phyloP scores from a whole-genome alignment of 2,329 filamentous ascomycete species.

The Scedosporium boydii region DNA sequence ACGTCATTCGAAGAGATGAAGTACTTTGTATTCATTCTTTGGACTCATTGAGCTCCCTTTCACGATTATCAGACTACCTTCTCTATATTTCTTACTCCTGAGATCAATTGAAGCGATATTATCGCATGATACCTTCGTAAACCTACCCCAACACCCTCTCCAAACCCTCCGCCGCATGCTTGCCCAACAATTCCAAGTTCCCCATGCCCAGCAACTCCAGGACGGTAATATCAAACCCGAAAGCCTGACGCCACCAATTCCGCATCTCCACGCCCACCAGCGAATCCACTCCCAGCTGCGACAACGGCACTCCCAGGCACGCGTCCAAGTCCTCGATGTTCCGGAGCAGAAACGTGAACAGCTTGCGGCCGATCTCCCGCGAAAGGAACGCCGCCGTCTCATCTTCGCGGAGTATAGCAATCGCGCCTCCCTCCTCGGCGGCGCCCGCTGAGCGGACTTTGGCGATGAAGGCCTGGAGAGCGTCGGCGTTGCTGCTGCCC shows the following conservation, averaged over 20 bases:
- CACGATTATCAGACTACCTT: too few species aligned
- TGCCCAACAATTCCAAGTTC: too few species aligned
- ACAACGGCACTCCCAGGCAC: neutral
- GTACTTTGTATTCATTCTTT: too few species aligned
- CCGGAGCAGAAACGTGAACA: conserved; percentile 11
- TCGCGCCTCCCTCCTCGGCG: neutral
- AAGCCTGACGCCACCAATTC: conserved; percentile 12
- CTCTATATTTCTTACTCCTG: too few species aligned
- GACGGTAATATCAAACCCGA: conserved; percentile 14
- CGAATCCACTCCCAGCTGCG: conserved; percentile 14
- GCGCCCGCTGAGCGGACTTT: neutral
- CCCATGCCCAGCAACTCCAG: conserved; percentile 6
- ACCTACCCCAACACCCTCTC: too few species aligned
- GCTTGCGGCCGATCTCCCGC: conserved; percentile 11
- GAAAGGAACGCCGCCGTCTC: neutral
- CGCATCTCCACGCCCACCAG: conserved; percentile 15
- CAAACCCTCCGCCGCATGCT: too few species aligned
- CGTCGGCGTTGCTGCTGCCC: neutral
- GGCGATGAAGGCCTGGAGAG: neutral
- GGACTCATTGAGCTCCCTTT: too few species aligned
- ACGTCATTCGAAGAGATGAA: too few species aligned
- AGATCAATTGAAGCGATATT: too few species aligned
- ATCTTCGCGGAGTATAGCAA: neutral
- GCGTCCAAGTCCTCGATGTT: conserved; percentile 7
- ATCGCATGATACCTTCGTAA: too few species aligned